Evolutionary conservation across 129 eudicot genomes (phyloP).

Genomic region (Silybum marianum): DNA sequence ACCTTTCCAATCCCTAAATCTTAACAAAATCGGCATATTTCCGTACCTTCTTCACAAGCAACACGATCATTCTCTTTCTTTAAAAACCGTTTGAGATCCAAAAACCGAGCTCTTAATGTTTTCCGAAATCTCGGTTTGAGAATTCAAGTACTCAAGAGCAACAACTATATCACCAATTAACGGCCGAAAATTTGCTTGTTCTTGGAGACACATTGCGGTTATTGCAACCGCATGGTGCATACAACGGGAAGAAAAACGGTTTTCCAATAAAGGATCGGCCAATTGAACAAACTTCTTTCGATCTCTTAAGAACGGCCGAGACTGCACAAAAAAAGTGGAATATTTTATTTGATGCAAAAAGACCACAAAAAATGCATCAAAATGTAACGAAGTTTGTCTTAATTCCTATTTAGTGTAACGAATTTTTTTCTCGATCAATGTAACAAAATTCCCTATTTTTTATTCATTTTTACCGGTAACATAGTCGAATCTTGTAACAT

Average conservation of each 20-base stretch:
- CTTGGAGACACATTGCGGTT: constrained; percentile 79
- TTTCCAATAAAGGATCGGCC: constrained; percentile 71
- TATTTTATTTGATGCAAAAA: neutral
- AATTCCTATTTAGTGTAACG: too few species aligned
- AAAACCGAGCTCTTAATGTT: constrained; percentile 29
- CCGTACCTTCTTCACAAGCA: constrained; percentile 1
- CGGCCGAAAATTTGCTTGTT: constrained; percentile 74
- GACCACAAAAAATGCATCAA: neutral
- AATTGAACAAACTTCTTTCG: constrained; percentile 58
- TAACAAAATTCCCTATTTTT: too few species aligned
- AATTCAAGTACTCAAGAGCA: constrained; percentile 73
- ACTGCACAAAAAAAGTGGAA: constrained; percentile 38
- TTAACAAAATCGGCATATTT: constrained; percentile 15
- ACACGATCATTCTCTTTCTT: constrained; percentile 1
- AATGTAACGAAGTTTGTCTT: neutral
- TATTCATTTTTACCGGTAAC: too few species aligned
- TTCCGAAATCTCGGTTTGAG: constrained; percentile 55
- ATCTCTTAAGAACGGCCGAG: constrained; percentile 69
- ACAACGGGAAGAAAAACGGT: constrained; percentile 52
- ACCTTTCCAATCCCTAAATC: constrained; percentile 1
- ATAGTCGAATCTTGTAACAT: too few species aligned
- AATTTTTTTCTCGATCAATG: too few species aligned
- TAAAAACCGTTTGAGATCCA: constrained; percentile 34
- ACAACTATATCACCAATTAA: constrained; percentile 68
- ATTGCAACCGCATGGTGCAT: constrained; percentile 76